Evolutionary conservation across 2,329 filamentous ascomycete species (phyloP).

Genomic region (Colletotrichum gloeosporioides): DNA sequence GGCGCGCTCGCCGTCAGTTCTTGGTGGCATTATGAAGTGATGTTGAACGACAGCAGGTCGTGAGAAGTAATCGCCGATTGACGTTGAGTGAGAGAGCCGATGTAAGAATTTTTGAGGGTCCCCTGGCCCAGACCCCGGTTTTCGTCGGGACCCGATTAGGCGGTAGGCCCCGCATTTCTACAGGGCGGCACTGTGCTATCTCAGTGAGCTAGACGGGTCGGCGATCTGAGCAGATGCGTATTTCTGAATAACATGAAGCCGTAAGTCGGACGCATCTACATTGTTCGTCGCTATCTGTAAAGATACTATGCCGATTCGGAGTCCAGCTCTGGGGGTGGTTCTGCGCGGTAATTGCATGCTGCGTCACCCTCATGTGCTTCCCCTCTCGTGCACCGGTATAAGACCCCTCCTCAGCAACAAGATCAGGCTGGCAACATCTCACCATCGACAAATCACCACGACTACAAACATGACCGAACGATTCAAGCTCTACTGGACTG

Average conservation of each 20-base stretch:
- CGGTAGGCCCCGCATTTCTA: background rate
- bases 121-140: background rate
- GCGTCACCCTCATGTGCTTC: background rate
- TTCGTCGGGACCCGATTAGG: background rate
- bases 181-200: background rate
- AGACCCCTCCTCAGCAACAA: background rate
- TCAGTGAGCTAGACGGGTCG: too few relatives aligned
- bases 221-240: too few relatives aligned
- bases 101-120: slow-evolving; percentile 18
- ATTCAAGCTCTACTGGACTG: slow-evolving; percentile 20
- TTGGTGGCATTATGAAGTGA: background rate
- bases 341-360: background rate
- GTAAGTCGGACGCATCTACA: fast-evolving
- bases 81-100: background rate
- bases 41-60: too few relatives aligned
- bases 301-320: background rate
- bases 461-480: slow-evolving; percentile 12
- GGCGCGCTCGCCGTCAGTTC: slow-evolving; percentile 31
- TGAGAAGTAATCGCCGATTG: background rate
- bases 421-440: background rate
- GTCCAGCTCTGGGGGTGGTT: background rate
- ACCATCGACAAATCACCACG: background rate
- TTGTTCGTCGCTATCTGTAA: fast-evolving
- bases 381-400: background rate
- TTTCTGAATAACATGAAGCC: background rate